Evolutionary conservation across 306 rosid species (phyloP).

Genomic region (Albizia julibrissin): DNA sequence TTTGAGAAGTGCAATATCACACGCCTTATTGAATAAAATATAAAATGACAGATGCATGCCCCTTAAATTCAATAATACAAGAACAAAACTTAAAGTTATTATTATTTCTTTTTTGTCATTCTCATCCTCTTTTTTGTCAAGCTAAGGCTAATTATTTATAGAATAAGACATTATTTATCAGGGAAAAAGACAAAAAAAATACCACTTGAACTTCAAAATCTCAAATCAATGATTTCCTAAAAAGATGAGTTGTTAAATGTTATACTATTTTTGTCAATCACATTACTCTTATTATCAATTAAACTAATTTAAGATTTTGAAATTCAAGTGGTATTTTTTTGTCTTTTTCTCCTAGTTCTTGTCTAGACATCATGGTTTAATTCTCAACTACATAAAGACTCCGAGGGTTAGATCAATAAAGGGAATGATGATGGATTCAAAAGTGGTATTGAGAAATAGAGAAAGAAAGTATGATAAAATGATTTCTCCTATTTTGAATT

Average conservation of each 20-base stretch:
- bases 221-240: no score
- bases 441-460: neutral
- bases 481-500: no score
- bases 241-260: no score
- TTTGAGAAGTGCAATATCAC: neutral
- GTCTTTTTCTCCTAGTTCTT: no score
- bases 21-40: neutral
- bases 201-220: no score
- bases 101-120: neutral
- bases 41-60: neutral
- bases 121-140: neutral
- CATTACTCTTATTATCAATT: no score
- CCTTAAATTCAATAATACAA: neutral
- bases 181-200: no score
- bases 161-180: neutral
- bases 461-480: neutral
- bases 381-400: neutral
- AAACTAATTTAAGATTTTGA: no score
- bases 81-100: neutral
- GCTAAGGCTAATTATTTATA: neutral
- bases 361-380: neutral
- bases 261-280: no score
- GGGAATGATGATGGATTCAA: no score
- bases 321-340: no score
- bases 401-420: neutral